Conservation (phyloP, 2,329 filamentous ascomycete species). For the Penicillium sp. region DNA sequence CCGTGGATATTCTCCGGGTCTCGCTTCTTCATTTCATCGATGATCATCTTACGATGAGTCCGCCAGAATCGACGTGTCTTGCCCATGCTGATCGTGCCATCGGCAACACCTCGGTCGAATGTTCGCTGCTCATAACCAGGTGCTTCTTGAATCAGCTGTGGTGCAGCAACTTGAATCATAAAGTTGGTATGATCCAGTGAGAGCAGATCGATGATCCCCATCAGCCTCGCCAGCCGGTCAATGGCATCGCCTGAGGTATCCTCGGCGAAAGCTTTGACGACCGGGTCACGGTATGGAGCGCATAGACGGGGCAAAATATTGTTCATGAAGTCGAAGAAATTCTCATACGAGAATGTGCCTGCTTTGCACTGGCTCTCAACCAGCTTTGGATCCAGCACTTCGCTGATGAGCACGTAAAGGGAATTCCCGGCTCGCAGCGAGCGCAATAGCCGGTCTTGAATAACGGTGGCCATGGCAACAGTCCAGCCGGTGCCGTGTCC, state of each 20-base stretch:
- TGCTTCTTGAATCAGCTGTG: conserved; percentile 64
- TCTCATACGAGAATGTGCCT: conserved; percentile 66
- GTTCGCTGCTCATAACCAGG: conserved; percentile 64
- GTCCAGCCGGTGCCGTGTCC: conserved; percentile 64
- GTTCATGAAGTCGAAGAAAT: conserved; percentile 67
- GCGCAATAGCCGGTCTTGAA: conserved; percentile 63
- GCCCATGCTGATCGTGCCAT: conserved; percentile 56
- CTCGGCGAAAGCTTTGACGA: conserved; percentile 60
- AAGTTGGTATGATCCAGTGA: conserved; percentile 70
- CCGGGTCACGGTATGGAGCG: conserved; percentile 65
- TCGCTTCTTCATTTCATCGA: conserved; percentile 57
- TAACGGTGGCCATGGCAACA: conserved; percentile 68
- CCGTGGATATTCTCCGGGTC: conserved; percentile 44
- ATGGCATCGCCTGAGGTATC: conserved; percentile 61
- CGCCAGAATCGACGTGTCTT: conserved; percentile 61
- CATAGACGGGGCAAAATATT: conserved; percentile 67
- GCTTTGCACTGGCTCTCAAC: conserved; percentile 62
- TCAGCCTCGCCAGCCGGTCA: conserved; percentile 65
- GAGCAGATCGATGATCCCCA: conserved; percentile 65
- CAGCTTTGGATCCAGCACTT: conserved; percentile 63
- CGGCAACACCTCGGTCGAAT: conserved; percentile 60
- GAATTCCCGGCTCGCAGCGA: conserved; percentile 65
- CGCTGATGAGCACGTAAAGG: conserved; percentile 64
- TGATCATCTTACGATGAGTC: conserved; percentile 42
- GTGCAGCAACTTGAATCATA: conserved; percentile 64